A percentile compares a stretch with the other conserved stretches of the same genome.
These are phyloP conservation scores for Paraphaeosphaeria sporulosa DNA, from an alignment of 2,329 filamentous ascomycete genomes.

Conservation along the genomic window DNA sequence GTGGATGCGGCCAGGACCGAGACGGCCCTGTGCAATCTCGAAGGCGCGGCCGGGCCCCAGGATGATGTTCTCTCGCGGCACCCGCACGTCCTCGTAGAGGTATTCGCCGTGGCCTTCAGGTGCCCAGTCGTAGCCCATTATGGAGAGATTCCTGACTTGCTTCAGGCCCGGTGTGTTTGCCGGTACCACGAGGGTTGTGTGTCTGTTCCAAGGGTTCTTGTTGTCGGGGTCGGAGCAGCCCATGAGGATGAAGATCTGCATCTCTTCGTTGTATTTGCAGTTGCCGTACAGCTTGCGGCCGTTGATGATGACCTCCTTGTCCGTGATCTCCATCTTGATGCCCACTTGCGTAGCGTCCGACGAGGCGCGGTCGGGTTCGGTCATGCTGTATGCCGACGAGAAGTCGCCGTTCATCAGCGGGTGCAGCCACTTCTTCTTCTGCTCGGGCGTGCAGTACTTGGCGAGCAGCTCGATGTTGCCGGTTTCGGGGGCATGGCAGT, in stretches of 20 bases:
- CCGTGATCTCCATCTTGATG: constrained; percentile 45
- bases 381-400: constrained; percentile 61
- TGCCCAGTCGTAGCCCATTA: constrained; percentile 55
- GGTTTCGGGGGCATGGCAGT: constrained; percentile 58
- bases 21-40: constrained; percentile 53
- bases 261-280: constrained; percentile 49
- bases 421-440: constrained; percentile 60
- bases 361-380: constrained; percentile 59
- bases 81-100: constrained; percentile 51
- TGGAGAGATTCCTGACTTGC: constrained; percentile 50
- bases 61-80: constrained; percentile 53
- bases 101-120: constrained; percentile 55
- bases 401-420: constrained; percentile 59
- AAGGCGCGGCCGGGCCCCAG: constrained; percentile 53
- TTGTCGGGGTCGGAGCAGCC: constrained; percentile 52
- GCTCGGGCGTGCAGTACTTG: constrained; percentile 59
- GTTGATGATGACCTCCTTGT: constrained; percentile 52
- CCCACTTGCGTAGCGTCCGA: constrained; percentile 60
- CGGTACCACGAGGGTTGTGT: constrained; percentile 52
- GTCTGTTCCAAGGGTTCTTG: constrained; percentile 50
- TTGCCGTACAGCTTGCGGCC: constrained; percentile 54
- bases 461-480: constrained; percentile 63
- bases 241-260: constrained; percentile 48
- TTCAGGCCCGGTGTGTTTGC: constrained; percentile 49
- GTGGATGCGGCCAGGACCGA: constrained; percentile 53